phyloP scores from a whole-genome alignment of 1,284 basidiomycete genomes.

The Ceratobasidium sp. region DNA sequence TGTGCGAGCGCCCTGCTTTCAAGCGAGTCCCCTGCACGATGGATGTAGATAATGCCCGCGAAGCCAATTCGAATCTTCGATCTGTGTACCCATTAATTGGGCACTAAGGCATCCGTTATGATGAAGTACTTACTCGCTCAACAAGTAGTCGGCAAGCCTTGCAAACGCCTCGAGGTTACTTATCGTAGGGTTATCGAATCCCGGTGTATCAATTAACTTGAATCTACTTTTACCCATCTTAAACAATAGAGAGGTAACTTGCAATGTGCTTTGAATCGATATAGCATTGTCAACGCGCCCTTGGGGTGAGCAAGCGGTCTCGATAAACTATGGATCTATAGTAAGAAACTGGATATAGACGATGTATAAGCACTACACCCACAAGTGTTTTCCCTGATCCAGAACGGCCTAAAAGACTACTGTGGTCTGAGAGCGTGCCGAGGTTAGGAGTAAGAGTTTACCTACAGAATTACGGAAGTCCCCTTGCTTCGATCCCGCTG shows the following conservation, averaged over 20 bases:
- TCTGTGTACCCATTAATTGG: neutral
- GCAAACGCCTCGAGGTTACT: conserved; percentile 7
- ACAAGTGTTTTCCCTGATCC: conserved; percentile 35
- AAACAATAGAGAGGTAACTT: neutral
- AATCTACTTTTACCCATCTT: neutral
- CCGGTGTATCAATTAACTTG: conserved; percentile 32
- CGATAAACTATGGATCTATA: neutral
- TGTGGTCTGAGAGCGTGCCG: neutral
- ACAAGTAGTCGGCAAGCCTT: conserved; percentile 2
- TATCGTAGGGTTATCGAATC: conserved; percentile 24
- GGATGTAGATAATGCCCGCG: conserved; percentile 23
- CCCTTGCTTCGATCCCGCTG: neutral
- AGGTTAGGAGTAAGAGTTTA: neutral
- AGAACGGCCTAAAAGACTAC: conserved; percentile 27
- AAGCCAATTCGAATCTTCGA: neutral
- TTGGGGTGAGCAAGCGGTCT: neutral
- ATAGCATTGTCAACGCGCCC: neutral
- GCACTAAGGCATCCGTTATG: neutral
- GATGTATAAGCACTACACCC: neutral
- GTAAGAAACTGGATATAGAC: neutral
- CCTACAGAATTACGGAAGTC: neutral
- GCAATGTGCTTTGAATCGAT: neutral
- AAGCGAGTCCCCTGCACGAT: conserved; percentile 17
- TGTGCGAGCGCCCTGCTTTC: conserved; percentile 21
- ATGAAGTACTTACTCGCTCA: conserved; percentile 13